Percentiles rank a stretch among this genome's conserved stretches.
Evolutionary conservation across 2,329 filamentous ascomycete species (phyloP).

Genomic region (Penicillium sp.): DNA sequence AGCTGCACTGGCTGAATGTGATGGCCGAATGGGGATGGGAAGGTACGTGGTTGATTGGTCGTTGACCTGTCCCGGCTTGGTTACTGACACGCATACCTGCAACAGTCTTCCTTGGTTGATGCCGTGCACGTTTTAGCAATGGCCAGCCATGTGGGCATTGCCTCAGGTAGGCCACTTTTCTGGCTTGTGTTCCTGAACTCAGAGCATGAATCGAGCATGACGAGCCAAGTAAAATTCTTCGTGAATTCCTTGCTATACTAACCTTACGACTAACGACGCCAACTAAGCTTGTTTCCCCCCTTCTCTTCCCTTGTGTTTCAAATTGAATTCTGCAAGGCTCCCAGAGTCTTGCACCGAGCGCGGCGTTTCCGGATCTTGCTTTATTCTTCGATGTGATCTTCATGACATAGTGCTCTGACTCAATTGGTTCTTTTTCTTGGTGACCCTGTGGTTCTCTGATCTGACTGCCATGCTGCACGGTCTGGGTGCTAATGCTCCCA

Average conservation of each 20-base stretch:
- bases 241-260: no score
- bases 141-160: no score
- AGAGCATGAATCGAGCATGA: no score
- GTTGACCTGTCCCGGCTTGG: not conserved
- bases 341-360: not conserved
- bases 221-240: no score
- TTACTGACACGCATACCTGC: not conserved
- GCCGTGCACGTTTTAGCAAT: no score
- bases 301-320: constrained; percentile 3
- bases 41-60: constrained; percentile 47
- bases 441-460: constrained; percentile 1
- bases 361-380: not conserved
- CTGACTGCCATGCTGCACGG: constrained; percentile 2
- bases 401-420: constrained; percentile 10
- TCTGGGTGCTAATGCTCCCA: constrained; percentile 12
- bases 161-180: no score
- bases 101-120: constrained; percentile 19
- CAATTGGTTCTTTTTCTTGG: constrained; percentile 4
- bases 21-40: constrained; percentile 74
- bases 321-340: constrained; percentile 10
- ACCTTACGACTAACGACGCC: constrained; percentile 11
- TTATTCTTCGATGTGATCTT: constrained; percentile 5
- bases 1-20: constrained; percentile 66
- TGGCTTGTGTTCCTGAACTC: no score
- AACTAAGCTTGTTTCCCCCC: constrained; percentile 1